Base-by-base conservation (phyloP, 1,139 yeast genomes). In the Candida sanyaensis region DNA sequence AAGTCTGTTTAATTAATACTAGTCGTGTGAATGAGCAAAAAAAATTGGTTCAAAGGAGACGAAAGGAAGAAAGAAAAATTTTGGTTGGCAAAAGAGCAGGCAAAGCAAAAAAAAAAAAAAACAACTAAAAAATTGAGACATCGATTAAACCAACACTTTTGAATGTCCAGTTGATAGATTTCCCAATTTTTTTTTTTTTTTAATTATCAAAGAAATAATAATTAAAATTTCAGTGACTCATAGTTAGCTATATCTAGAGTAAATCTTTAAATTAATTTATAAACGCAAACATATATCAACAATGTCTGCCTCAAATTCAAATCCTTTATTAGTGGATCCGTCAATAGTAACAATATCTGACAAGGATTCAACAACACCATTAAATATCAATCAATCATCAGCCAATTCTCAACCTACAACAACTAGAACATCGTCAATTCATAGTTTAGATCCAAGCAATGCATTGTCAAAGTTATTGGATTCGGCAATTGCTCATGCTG, bases 401-500 rank as follows among this genome's bases (percentile, higher is more conserved):
- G 7, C 36, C 21, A 27, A 23, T 24, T 42, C 33, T 26, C 48
- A 8, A 42, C 41, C 52, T n/a, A 32, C 41, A 0, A 41, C 44
- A 12, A 27, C 48, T 28, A n/a, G 42, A 41, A 40, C 48, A 39
- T 13, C 44, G 8, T 51, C 52, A 13, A 43, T 50, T 21, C 52
- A 46, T 30, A 50, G 53, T 37, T 52, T 64, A 30, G 70, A 64
- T 32, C 69, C 76, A 4, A 64, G 71, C 12, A 71, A 65, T 54
- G 78, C 73, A 2, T 68, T 75, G 43, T 69, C 78, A n/a, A 70
- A 69, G 53, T 61, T 75, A 39, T 63, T 75, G 42, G 76, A 71
- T 48, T 67, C 73, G 2, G 77, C 77, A 28, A 70, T 71, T 59
- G 78, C 79, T 29, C 74, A 77, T 38, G 81, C 81, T 9, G 80